phyloP scores from a whole-genome alignment of 768 basidiomycete species.

The Agaricus sinodeliciosus region DNA sequence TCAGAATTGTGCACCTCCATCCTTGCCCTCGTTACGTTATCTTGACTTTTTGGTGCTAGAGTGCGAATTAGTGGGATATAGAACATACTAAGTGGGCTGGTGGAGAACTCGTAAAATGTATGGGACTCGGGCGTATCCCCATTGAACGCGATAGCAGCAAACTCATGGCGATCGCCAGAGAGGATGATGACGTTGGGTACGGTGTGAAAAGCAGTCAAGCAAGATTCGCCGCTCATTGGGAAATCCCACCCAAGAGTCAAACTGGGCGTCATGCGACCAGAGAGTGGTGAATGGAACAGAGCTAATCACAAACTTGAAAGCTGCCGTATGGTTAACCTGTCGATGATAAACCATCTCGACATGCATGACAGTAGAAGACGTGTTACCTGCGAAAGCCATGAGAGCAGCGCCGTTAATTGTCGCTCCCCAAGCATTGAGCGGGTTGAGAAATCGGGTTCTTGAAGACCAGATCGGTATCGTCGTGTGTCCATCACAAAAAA shows the following conservation, averaged over 20 bases:
- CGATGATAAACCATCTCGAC: not conserved
- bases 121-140: slow-evolving; percentile 27
- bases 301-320: slow-evolving; percentile 73
- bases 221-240: slow-evolving; percentile 51
- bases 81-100: slow-evolving; percentile 66
- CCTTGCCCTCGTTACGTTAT: slow-evolving; percentile 29
- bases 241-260: slow-evolving; percentile 70
- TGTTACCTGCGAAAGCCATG: slow-evolving; percentile 54
- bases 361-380: not conserved
- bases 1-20: slow-evolving; percentile 21
- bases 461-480: slow-evolving; percentile 42
- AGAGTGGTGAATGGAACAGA: slow-evolving; percentile 72
- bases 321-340: slow-evolving; percentile 60
- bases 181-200: slow-evolving; percentile 68
- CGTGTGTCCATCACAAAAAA: slow-evolving; percentile 80
- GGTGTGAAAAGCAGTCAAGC: slow-evolving; percentile 48
- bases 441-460: slow-evolving; percentile 29
- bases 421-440: slow-evolving; percentile 66
- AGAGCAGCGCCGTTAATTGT: slow-evolving; percentile 53
- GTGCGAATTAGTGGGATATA: slow-evolving; percentile 57
- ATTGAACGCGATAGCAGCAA: slow-evolving; percentile 62
- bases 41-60: slow-evolving; percentile 37
- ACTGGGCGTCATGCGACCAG: slow-evolving; percentile 55
- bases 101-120: slow-evolving; percentile 57
- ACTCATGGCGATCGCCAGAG: slow-evolving; percentile 76